Percentiles rank a stretch among this genome's conserved stretches.
phyloP scores from a whole-genome alignment of 2,329 filamentous ascomycete genomes.

The Aspergillus versicolor region DNA sequence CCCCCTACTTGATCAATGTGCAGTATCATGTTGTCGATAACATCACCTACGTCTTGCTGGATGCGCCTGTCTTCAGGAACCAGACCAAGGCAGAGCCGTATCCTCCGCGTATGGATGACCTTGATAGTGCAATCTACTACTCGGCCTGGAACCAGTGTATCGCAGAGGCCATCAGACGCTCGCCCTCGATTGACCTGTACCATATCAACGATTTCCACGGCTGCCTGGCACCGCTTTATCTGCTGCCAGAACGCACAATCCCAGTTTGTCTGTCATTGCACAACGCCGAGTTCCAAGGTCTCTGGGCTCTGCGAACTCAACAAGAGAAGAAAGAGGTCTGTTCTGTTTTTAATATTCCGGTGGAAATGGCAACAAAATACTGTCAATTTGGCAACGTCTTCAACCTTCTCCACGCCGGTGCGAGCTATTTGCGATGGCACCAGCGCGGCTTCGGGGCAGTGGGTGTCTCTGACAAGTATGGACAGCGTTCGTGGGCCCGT shows the following conservation, averaged over 20 bases:
- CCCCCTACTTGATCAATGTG: conserved; percentile 61
- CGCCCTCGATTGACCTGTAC: conserved; percentile 60
- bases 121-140: conserved; percentile 67
- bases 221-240: conserved; percentile 62
- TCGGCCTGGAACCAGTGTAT: conserved; percentile 71
- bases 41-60: conserved; percentile 67
- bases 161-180: conserved; percentile 61
- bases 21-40: conserved; percentile 64
- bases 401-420: conserved; percentile 66
- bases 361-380: conserved; percentile 58
- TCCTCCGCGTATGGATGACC: conserved; percentile 68
- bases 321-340: conserved; percentile 64
- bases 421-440: conserved; percentile 64
- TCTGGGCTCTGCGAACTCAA: conserved; percentile 65
- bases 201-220: conserved; percentile 68
- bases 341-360: conserved; percentile 61
- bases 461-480: conserved; percentile 68
- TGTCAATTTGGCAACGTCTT: conserved; percentile 69
- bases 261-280: conserved; percentile 65
- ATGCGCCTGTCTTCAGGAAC: conserved; percentile 65
- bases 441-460: conserved; percentile 68
- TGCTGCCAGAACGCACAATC: conserved; percentile 60
- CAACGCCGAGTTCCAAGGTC: conserved; percentile 68
- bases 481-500: conserved; percentile 64
- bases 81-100: conserved; percentile 65